phyloP scores from a whole-genome alignment of 1,139 yeast genomes.

The Taphrina wiesneri region DNA sequence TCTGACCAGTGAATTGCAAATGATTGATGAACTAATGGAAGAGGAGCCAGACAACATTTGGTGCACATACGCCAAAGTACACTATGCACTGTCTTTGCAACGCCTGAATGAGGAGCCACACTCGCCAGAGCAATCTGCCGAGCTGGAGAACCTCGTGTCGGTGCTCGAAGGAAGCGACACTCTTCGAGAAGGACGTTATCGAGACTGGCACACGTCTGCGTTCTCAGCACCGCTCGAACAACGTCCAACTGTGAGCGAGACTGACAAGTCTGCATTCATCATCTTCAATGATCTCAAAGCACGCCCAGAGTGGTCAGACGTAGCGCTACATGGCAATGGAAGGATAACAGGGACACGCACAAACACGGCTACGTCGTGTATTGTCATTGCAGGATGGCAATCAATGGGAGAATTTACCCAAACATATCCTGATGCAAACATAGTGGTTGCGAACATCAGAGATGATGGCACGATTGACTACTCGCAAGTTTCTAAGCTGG shows the following conservation, averaged over 20 bases:
- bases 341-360: background rate
- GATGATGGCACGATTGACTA: background rate
- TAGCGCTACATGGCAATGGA: constrained; percentile 2
- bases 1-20: constrained; percentile 44
- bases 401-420: background rate
- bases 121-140: constrained; percentile 34
- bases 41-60: constrained; percentile 49
- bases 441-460: background rate
- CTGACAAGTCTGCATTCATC: background rate
- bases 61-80: constrained; percentile 47
- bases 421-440: background rate
- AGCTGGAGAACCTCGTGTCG: constrained; percentile 45
- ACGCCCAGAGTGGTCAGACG: constrained; percentile 10
- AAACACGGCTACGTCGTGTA: background rate
- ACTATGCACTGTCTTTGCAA: constrained; percentile 39
- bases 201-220: constrained; percentile 43
- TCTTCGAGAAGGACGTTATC: constrained; percentile 62
- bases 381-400: background rate
- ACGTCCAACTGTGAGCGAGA: background rate
- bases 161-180: constrained; percentile 66
- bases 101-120: constrained; percentile 43
- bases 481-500: background rate
- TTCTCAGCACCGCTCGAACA: background rate
- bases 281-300: background rate
- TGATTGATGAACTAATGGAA: constrained; percentile 46